Conservation (phyloP, 2,329 filamentous ascomycete genomes). For the Fusarium algeriense region DNA sequence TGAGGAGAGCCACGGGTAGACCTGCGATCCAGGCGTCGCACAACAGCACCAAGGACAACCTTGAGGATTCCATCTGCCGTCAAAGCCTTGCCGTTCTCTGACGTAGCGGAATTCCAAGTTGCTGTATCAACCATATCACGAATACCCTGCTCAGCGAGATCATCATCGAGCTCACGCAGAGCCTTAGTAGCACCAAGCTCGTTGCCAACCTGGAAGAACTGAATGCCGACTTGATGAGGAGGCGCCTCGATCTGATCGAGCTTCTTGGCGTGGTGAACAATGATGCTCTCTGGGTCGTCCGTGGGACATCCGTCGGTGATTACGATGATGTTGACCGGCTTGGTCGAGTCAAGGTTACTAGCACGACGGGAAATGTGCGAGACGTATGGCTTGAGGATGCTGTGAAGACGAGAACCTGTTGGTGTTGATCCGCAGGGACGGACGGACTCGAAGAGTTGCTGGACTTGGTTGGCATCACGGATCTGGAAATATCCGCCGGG, state of each 20-base stretch:
- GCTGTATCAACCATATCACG: constrained; percentile 95
- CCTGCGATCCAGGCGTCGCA: constrained; percentile 58
- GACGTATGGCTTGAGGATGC: constrained; percentile 81
- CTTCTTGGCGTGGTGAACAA: constrained; percentile 75
- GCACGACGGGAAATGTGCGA: constrained; percentile 52
- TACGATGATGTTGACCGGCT: constrained; percentile 90
- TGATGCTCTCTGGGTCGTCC: constrained; percentile 80
- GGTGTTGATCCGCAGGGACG: constrained; percentile 76
- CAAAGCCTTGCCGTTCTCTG: constrained; percentile 58
- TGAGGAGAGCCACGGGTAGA: constrained; percentile 28
- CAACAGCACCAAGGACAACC: constrained; percentile 82
- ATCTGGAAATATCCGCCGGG: constrained; percentile 74
- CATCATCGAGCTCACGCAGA: constrained; percentile 81
- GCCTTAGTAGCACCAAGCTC: constrained; percentile 74
- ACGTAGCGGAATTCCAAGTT: constrained; percentile 71
- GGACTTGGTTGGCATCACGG: constrained; percentile 67
- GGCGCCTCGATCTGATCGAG: constrained; percentile 78
- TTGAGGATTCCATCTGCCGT: constrained; percentile 82
- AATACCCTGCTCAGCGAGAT: constrained; percentile 66
- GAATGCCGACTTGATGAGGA: constrained; percentile 87
- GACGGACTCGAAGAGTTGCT: constrained; percentile 77
- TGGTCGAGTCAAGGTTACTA: constrained; percentile 62
- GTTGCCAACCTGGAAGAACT: constrained; percentile 94
- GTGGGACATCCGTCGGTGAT: constrained; percentile 89
- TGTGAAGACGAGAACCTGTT: constrained; percentile 77